A percentile compares a stretch with the other conserved stretches of the same genome.
Conservation (phyloP, 2,329 filamentous ascomycete genomes). For the Harringtonia aguacate region DNA sequence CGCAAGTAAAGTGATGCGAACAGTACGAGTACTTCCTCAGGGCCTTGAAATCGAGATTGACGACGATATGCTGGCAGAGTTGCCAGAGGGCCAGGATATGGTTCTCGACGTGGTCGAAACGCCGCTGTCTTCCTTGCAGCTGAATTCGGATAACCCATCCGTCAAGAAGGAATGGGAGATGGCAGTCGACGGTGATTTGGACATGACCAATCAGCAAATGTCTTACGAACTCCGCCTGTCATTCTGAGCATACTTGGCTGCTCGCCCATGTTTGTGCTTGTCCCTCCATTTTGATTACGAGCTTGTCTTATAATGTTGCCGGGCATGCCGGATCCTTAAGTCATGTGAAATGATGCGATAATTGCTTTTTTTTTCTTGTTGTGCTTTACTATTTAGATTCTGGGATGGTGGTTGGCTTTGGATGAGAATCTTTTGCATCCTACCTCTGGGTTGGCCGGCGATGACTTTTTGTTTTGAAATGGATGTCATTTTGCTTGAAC, state of each 20-base stretch:
- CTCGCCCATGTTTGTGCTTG: background rate
- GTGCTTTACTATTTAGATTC: background rate
- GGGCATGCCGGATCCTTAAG: no score
- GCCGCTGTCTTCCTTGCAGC: slow-evolving; percentile 20
- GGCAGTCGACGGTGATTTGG: slow-evolving; percentile 34
- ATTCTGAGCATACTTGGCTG: slow-evolving; percentile 24
- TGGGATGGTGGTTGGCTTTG: background rate
- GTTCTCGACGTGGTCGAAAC: slow-evolving; percentile 51
- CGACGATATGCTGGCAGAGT: slow-evolving; percentile 74
- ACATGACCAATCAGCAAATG: slow-evolving; percentile 19
- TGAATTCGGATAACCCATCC: background rate
- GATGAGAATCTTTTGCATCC: no score
- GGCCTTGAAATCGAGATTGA: slow-evolving; percentile 80
- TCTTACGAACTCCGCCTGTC: slow-evolving; percentile 34
- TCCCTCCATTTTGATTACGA: no score
- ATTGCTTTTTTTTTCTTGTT: background rate
- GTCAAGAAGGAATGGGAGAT: slow-evolving; percentile 53
- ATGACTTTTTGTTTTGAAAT: no score
- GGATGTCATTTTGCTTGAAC: no score
- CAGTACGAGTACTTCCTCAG: slow-evolving; percentile 60
- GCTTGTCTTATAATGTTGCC: background rate
- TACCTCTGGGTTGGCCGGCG: no score
- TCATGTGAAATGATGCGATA: slow-evolving; percentile 2
- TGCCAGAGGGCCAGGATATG: slow-evolving; percentile 90
- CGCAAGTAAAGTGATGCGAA: slow-evolving; percentile 56